These are phyloP conservation scores for Dactylellina leptospora DNA, from an alignment of 2,329 filamentous ascomycete species.

Conservation along the genomic window DNA sequence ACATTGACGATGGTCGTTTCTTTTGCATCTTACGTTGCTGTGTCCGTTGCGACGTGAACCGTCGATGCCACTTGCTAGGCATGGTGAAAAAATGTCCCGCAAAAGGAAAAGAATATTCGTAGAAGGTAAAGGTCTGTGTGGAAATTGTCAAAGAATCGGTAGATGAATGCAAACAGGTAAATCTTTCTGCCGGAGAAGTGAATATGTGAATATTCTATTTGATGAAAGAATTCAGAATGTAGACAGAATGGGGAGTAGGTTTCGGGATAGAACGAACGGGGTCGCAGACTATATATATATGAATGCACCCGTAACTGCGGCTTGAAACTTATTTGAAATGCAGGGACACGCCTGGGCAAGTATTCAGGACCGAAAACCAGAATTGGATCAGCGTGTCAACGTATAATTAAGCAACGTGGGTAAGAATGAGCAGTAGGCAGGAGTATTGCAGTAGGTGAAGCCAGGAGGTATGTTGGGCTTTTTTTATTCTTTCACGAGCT, in stretches of 20 bases:
- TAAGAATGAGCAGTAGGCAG: constrained; percentile 28
- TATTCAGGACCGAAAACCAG: constrained; percentile 29
- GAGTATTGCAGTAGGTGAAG: constrained; percentile 16
- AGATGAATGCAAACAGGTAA: constrained; percentile 24
- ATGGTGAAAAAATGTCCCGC: constrained; percentile 45
- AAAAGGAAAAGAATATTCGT: constrained; percentile 20
- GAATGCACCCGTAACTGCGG: constrained; percentile 16
- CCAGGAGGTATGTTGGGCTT: constrained; percentile 21
- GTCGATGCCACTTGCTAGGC: constrained; percentile 51
- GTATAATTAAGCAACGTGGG: constrained; percentile 50
- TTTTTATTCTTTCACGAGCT: constrained; percentile 31
- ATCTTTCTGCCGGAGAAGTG: constrained; percentile 39
- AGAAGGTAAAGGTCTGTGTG: too few species aligned
- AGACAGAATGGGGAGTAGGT: constrained; percentile 40
- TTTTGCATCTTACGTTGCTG: constrained; percentile 49
- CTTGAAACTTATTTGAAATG: constrained; percentile 49
- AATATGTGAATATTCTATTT: constrained; percentile 49
- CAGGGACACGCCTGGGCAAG: constrained; percentile 25
- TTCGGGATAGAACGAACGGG: constrained; percentile 33
- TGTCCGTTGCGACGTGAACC: constrained; percentile 49
- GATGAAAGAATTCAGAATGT: constrained; percentile 53
- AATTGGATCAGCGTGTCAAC: constrained; percentile 51
- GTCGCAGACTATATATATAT: constrained; percentile 48
- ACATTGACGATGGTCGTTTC: constrained; percentile 32
- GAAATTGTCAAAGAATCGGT: constrained; percentile 2